A percentile compares a stretch with the other conserved stretches of the same genome.
Evolutionary conservation across 768 basidiomycete genomes (phyloP).

Genomic region (Bullera alba): DNA sequence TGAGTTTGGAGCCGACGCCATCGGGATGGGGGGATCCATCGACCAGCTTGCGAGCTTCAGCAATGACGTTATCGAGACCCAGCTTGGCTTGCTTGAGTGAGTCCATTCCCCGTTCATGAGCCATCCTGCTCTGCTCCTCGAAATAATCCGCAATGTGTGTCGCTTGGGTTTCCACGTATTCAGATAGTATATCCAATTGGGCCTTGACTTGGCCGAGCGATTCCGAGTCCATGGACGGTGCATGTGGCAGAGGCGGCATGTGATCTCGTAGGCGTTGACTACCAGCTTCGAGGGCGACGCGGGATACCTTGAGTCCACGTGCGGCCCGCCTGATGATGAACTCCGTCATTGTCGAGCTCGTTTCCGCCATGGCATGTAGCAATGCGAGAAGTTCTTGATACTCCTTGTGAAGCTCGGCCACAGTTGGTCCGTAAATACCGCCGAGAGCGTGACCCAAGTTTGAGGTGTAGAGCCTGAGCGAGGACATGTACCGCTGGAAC

Average conservation of each 20-base stretch:
- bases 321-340: constrained; percentile 2
- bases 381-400: neutral
- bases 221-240: neutral
- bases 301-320: neutral
- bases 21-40: neutral
- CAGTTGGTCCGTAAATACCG: neutral
- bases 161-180: neutral
- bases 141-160: neutral
- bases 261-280: neutral
- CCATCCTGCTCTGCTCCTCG: neutral
- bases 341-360: neutral
- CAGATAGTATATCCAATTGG: neutral
- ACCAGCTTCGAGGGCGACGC: neutral
- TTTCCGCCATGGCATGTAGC: neutral
- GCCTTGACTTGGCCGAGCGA: neutral
- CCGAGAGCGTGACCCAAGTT: too few species aligned
- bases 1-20: neutral
- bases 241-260: neutral
- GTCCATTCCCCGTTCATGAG: neutral
- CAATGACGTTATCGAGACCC: constrained; percentile 7
- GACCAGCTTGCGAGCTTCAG: neutral
- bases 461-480: too few species aligned
- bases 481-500: too few species aligned
- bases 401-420: constrained; percentile 1
- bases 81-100: constrained; percentile 3